Conservation (phyloP, 2,329 filamentous ascomycete species). For the Aspergillus bombycis region DNA sequence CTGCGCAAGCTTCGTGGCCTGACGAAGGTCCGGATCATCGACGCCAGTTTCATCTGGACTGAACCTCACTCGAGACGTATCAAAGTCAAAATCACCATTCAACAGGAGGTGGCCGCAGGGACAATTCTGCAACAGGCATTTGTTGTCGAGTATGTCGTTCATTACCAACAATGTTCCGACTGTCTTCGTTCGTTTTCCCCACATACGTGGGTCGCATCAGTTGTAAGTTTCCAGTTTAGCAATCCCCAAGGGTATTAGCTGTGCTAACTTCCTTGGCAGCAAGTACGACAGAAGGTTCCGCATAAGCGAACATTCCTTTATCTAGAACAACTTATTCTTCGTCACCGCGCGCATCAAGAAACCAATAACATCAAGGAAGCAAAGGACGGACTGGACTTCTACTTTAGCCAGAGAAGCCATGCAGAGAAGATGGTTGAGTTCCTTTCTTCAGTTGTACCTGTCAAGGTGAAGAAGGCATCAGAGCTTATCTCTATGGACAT, state of each 20-base stretch:
- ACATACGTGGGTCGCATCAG: slow-evolving; percentile 90
- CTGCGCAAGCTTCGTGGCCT: slow-evolving; percentile 84
- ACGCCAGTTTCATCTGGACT: slow-evolving; percentile 97
- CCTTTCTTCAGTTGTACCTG: slow-evolving; percentile 77
- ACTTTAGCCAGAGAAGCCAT: slow-evolving; percentile 84
- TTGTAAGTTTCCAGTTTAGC: slow-evolving; percentile 40
- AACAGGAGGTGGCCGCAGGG: slow-evolving; percentile 68
- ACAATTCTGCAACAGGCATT: slow-evolving; percentile 86
- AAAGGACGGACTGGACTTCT: slow-evolving; percentile 95
- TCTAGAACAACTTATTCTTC: slow-evolving; percentile 93
- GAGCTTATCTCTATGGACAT: slow-evolving; percentile 92
- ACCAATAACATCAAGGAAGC: slow-evolving; percentile 98
- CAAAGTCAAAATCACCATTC: slow-evolving; percentile 94
- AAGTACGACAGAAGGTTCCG: slow-evolving; percentile 94
- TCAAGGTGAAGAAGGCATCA: slow-evolving; percentile 80
- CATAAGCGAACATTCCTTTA: slow-evolving; percentile 87
- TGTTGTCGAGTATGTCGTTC: slow-evolving; percentile 89
- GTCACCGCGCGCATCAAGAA: slow-evolving; percentile 87
- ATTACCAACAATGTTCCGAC: slow-evolving; percentile 91
- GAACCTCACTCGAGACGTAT: slow-evolving; percentile 92
- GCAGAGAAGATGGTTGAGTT: slow-evolving; percentile 94
- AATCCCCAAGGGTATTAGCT: not conserved
- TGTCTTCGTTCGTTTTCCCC: slow-evolving; percentile 95
- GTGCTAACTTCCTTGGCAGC: slow-evolving; percentile 37
- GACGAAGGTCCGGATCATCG: slow-evolving; percentile 89